Evolutionary conservation across 371 early-diverging fungal species (phyloP).

Genomic region (Saksenaea vasiformis): DNA sequence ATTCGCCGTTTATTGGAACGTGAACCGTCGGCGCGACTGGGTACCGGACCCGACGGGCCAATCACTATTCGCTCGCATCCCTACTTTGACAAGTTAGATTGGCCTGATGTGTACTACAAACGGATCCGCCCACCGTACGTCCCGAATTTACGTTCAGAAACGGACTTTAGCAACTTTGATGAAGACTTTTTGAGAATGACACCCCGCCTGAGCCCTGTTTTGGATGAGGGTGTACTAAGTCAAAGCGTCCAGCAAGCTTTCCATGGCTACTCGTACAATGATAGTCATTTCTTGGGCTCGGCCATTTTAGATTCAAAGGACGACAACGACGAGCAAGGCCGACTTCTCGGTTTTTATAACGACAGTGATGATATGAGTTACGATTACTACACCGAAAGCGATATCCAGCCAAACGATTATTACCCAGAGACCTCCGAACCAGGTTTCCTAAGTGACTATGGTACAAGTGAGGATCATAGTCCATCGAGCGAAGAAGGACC

Average conservation of each 20-base stretch:
- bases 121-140: conserved; percentile 60
- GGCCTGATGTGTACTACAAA: conserved; percentile 66
- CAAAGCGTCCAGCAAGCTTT: conserved; percentile 55
- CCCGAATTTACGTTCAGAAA: conserved; percentile 49
- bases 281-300: conserved; percentile 7
- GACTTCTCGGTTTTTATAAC: neutral
- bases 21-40: conserved; percentile 65
- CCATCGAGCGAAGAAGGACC: neutral
- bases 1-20: conserved; percentile 69
- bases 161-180: conserved; percentile 69
- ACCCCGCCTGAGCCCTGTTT: conserved; percentile 40
- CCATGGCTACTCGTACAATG: conserved; percentile 58
- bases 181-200: conserved; percentile 56
- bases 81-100: conserved; percentile 67
- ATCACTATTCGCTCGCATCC: conserved; percentile 69
- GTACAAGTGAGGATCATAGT: conserved; percentile 6
- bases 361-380: conserved; percentile 11
- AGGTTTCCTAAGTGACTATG: conserved; percentile 1
- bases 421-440: neutral
- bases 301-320: neutral
- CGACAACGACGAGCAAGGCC: neutral
- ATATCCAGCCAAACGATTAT: conserved; percentile 20
- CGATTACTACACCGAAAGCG: conserved; percentile 25
- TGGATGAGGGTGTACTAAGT: conserved; percentile 44
- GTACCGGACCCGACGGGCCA: conserved; percentile 40